Conservation (phyloP, 176 grass and related monocot genomes). For the Elymus sibiricus region DNA sequence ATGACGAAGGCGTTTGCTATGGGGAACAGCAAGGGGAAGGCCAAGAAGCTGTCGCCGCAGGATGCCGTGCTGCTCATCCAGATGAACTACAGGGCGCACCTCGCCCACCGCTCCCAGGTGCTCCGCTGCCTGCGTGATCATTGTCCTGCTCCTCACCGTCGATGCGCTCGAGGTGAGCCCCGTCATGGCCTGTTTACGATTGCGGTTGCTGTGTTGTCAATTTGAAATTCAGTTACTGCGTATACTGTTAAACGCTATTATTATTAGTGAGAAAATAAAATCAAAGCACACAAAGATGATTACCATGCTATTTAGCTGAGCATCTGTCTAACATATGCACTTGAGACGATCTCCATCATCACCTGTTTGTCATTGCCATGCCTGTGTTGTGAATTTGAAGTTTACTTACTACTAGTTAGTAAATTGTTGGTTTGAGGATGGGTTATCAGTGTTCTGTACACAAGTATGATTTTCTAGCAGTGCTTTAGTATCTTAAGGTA, state of each 20-base stretch:
- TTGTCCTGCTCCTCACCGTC: slow-evolving; percentile 82
- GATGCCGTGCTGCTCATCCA: slow-evolving; percentile 88
- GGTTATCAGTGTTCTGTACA: background rate
- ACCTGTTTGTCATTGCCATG: background rate
- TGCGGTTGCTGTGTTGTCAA: background rate
- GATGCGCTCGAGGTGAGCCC: slow-evolving; percentile 75
- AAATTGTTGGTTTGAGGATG: background rate
- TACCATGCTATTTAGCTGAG: too few species aligned
- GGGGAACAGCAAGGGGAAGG: slow-evolving; percentile 65
- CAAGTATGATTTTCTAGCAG: background rate
- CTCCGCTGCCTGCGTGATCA: slow-evolving; percentile 74
- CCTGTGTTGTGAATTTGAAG: background rate
- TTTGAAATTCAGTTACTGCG: too few species aligned
- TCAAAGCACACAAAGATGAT: too few species aligned
- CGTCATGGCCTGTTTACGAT: background rate
- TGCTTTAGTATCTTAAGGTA: background rate
- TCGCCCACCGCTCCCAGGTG: slow-evolving; percentile 78
- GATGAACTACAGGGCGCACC: slow-evolving; percentile 71
- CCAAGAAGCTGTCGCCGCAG: slow-evolving; percentile 62
- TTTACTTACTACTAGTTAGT: background rate
- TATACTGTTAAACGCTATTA: too few species aligned
- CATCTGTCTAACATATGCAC: slow-evolving; percentile 17
- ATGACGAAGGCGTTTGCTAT: slow-evolving; percentile 49
- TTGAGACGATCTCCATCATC: slow-evolving; percentile 50
- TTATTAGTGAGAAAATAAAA: too few species aligned